A percentile compares a stretch with the other conserved stretches of the same genome.
These are phyloP conservation scores for Coemansia sp. DNA, from an alignment of 192 early-diverging fungal genomes.

Conservation along the genomic window DNA sequence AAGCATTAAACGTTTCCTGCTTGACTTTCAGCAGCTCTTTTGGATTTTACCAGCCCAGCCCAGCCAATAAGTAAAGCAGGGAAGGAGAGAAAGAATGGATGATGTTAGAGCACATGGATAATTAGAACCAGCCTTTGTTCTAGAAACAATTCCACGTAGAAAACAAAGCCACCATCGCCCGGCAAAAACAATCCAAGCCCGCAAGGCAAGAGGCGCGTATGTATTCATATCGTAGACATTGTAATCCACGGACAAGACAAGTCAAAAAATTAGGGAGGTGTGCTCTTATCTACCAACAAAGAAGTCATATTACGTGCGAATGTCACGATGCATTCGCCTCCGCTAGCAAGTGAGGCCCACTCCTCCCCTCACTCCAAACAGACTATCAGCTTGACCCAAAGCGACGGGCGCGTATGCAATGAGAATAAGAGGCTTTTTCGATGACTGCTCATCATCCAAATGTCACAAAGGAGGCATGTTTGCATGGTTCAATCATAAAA, in stretches of 20 bases:
- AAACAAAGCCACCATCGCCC: constrained; percentile 1
- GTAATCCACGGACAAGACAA: background rate
- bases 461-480: background rate
- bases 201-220: background rate
- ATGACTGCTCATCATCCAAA: background rate
- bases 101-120: constrained; percentile 1
- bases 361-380: background rate
- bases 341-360: no score
- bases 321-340: no score
- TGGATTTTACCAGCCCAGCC: background rate
- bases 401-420: background rate
- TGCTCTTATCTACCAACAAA: background rate
- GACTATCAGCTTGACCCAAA: background rate
- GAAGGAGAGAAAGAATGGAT: background rate
- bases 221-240: background rate
- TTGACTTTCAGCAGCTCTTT: background rate
- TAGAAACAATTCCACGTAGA: constrained; percentile 4
- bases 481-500: background rate
- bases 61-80: background rate
- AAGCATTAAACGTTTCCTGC: background rate
- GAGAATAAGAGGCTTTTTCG: background rate
- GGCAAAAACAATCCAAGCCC: constrained; percentile 7
- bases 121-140: constrained; percentile 2
- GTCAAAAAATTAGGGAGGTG: constrained; percentile 1
- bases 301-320: no score